Evolutionary conservation across 2,329 filamentous ascomycete genomes (phyloP), one percentile per base, ranked within the genome.

Genomic region (Chalara sp.): DNA sequence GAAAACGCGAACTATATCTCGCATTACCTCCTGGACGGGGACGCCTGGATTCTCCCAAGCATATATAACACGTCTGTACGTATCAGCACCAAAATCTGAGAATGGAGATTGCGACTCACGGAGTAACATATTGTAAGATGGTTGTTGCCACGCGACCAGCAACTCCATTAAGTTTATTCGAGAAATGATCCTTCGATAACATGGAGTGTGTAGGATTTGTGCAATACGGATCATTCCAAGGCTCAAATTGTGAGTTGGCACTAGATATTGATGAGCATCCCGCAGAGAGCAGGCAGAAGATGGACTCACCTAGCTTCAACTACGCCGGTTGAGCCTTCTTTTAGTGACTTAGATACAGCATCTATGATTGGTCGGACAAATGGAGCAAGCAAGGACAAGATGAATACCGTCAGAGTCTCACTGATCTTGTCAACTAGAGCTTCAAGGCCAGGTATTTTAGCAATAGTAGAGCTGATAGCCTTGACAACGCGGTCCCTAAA

Each of bases 401-500:
- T 81, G 65, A 97, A 97, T 6, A 96, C 78, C 0, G 92, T 96
- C 40, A 99, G 75, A 1, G 87, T 92, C 71, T 99, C 93, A 50
- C 87, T 89, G 61, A 99, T 95, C 61, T 89, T 92, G 57, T 97
- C 92, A 28, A 96, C 81, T 21, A 96, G 74, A 55, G 84, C 79
- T 69, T 95, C 89, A 4, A 97, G 76, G 1, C 91, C 92, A 0
- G 92, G 92, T 39, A 97, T 86, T 72, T 93, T 96, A 61, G 89
- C 83, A 57, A 97, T 89, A 49, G 90, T 85, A 37, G 81, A 79
- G 63, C 84, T 89, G 67, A 97, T 89, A 8, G 84, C 80, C 59
- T 89, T 89, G 47, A 96, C 91, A 49, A 99, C 90, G 63, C 86
- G 93, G 73, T 99, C 93, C 53, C 92, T 81, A 75, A 97, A 99